A percentile compares a stretch with the other conserved stretches of the same genome.
Conservation (phyloP, 331 rosid genomes). For the Rhamnella rubrinervis region DNA sequence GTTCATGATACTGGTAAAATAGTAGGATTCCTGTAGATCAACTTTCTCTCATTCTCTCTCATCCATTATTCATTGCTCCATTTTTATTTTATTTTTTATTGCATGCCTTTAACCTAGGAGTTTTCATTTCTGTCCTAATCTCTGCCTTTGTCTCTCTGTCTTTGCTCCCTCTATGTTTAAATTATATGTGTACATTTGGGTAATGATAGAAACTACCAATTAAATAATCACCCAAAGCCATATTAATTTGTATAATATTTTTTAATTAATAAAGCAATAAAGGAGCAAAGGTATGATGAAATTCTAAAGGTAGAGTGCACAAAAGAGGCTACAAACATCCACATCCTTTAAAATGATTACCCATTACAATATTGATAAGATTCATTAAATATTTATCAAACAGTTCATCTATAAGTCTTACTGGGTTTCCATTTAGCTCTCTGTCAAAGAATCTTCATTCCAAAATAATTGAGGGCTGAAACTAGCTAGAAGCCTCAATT, state of each 20-base stretch:
- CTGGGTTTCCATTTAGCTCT: too few species aligned
- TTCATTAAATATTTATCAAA: too few species aligned
- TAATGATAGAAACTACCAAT: neutral
- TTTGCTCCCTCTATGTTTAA: too few species aligned
- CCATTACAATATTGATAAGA: too few species aligned
- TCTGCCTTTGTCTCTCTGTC: neutral
- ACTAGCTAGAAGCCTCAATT: too few species aligned
- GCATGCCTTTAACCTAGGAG: constrained; percentile 16
- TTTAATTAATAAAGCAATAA: constrained; percentile 14
- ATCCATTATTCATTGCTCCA: constrained; percentile 27
- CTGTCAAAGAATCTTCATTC: too few species aligned
- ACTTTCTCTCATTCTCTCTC: constrained; percentile 28
- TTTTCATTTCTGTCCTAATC: constrained; percentile 31
- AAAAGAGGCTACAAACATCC: constrained; percentile 16
- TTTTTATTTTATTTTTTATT: constrained; percentile 12
- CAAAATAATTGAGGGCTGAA: too few species aligned
- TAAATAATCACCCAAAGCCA: neutral
- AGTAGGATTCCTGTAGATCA: constrained; percentile 13
- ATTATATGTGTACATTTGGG: neutral
- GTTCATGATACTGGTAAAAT: constrained; percentile 3
- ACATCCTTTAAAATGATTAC: too few species aligned
- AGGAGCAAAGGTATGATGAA: constrained; percentile 21
- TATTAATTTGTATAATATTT: neutral
- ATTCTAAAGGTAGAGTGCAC: neutral
- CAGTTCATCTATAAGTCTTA: too few species aligned